Percentiles rank a stretch among this genome's conserved stretches.
Evolutionary conservation across 2,329 filamentous ascomycete species (phyloP).

Genomic region (Nemania serpens): DNA sequence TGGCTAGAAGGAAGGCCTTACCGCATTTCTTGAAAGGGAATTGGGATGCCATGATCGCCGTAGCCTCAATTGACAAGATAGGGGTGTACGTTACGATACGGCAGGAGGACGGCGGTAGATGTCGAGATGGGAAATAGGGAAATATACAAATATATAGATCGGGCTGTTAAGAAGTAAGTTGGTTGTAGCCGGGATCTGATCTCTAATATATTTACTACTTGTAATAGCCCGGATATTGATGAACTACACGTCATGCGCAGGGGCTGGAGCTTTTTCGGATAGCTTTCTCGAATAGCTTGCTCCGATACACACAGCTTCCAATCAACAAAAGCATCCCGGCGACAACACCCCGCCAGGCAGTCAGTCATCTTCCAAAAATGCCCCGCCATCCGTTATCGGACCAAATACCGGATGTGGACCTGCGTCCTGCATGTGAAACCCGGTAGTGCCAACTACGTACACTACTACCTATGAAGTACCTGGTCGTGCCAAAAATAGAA

Average conservation of each 20-base stretch:
- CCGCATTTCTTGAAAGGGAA: constrained; percentile 64
- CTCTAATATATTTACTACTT: no score
- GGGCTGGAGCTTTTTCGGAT: no score
- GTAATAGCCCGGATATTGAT: neutral
- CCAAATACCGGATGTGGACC: constrained; percentile 77
- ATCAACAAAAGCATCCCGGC: neutral
- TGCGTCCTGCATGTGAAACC: neutral
- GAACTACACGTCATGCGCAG: neutral
- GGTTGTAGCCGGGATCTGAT: neutral
- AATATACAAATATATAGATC: neutral
- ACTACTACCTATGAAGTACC: no score
- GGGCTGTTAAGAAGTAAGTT: neutral
- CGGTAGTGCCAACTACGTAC: no score
- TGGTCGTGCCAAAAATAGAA: no score
- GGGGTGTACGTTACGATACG: no score
- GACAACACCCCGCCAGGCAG: constrained; percentile 31
- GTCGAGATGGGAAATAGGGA: neutral
- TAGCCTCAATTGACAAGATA: constrained; percentile 2
- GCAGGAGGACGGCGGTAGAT: neutral
- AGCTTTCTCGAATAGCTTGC: constrained; percentile 23
- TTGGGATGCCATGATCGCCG: constrained; percentile 41
- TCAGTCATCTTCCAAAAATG: constrained; percentile 1
- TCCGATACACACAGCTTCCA: neutral
- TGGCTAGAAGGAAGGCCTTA: constrained; percentile 42
- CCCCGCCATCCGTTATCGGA: constrained; percentile 42